Percentiles rank a stretch among this genome's conserved stretches.
These are phyloP conservation scores for Phyllosticta citribraziliensis DNA, from an alignment of 2,329 filamentous ascomycete species.

Conservation along the genomic window DNA sequence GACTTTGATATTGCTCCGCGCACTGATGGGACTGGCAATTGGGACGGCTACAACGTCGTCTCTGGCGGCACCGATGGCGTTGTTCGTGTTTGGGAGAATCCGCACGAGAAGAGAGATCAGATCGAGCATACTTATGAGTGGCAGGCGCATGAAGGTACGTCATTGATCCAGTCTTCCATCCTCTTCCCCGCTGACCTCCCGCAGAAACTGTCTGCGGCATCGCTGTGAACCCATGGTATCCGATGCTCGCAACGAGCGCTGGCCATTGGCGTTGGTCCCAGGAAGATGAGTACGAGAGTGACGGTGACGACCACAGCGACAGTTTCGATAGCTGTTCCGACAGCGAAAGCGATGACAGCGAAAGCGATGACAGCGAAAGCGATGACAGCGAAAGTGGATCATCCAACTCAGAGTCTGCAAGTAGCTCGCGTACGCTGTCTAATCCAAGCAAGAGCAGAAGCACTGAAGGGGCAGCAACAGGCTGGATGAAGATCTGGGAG, in stretches of 20 bases:
- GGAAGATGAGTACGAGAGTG: background rate
- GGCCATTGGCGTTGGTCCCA: background rate
- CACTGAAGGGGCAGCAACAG: too few relatives aligned
- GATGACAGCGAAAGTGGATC: background rate
- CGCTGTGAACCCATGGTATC: background rate
- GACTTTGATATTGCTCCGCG: conserved; percentile 41
- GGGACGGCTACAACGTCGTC: conserved; percentile 44
- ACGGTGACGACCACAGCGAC: background rate
- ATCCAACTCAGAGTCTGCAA: background rate
- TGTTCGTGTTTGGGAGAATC: conserved; percentile 33
- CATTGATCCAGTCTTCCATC: background rate
- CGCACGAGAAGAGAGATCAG: conserved; percentile 10
- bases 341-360: background rate
- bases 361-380: background rate
- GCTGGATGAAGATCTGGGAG: background rate
- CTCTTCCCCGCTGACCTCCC: background rate
- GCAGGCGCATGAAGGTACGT: conserved; percentile 4
- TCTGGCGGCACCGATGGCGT: conserved; percentile 48
- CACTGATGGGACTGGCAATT: conserved; percentile 18
- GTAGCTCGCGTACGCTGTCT: background rate
- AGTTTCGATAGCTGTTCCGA: background rate
- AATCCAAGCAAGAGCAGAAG: background rate
- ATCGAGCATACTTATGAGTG: background rate
- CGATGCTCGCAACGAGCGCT: background rate
- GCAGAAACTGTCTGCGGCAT: background rate